Conservation (phyloP, 108 stramenopile genomes). For the Stephanodiscus triporus region DNA sequence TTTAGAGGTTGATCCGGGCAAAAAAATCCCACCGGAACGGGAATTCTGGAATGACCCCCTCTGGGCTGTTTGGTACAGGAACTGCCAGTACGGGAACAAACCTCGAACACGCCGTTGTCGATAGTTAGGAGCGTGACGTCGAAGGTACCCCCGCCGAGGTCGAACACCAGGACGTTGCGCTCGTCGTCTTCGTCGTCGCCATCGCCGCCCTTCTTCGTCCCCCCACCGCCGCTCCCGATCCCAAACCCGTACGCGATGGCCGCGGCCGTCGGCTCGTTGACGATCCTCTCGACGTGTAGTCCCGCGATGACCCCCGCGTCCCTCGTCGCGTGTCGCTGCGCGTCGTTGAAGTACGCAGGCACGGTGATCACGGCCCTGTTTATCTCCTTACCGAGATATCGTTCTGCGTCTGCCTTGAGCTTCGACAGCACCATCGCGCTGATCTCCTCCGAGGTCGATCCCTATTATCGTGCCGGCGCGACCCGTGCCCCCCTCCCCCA, state of each 20-base stretch:
- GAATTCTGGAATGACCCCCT: too few relatives aligned
- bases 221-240: constrained; percentile 6
- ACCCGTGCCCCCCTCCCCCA: too few relatives aligned
- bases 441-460: too few relatives aligned
- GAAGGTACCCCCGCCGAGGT: constrained; percentile 98
- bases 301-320: constrained; percentile 97
- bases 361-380: constrained; percentile 94
- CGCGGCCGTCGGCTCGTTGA: constrained; percentile 99
- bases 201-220: background rate
- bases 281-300: constrained; percentile 91
- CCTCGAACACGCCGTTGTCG: constrained; percentile 94
- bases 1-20: too few relatives aligned
- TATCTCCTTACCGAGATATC: constrained; percentile 82
- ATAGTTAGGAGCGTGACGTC: constrained; percentile 97
- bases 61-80: too few relatives aligned
- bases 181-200: constrained; percentile 74
- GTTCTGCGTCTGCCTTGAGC: constrained; percentile 94
- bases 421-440: constrained; percentile 94
- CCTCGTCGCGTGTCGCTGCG: constrained; percentile 96
- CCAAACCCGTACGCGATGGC: constrained; percentile 98
- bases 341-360: constrained; percentile 98
- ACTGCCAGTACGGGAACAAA: too few relatives aligned
- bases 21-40: too few relatives aligned
- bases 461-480: too few relatives aligned
- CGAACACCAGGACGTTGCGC: constrained; percentile 94